Percentiles rank a stretch among this genome's conserved stretches.
These are phyloP conservation scores for Fusarium gaditjirri DNA, from an alignment of 2,329 filamentous ascomycete genomes.

Conservation along the genomic window DNA sequence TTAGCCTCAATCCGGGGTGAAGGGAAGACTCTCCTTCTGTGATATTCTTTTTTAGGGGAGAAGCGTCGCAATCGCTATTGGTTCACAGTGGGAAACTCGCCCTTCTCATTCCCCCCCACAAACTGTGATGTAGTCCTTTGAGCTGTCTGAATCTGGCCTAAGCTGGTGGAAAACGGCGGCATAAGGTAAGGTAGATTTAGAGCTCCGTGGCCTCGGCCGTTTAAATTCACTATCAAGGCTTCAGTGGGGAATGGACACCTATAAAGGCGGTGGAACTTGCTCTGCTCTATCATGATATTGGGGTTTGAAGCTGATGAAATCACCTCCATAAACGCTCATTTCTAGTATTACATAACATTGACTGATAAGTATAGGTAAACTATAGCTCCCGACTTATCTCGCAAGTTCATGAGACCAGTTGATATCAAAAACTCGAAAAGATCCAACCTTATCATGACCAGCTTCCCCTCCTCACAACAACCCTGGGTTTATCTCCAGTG, in stretches of 20 bases:
- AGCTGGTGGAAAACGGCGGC: constrained; percentile 30
- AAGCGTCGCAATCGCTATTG: constrained; percentile 9
- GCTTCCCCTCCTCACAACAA: constrained; percentile 17
- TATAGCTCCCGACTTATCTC: neutral
- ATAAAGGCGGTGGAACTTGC: constrained; percentile 9
- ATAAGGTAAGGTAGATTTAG: neutral
- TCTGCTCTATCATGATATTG: neutral
- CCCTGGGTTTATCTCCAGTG: constrained; percentile 12
- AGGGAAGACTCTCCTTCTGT: neutral
- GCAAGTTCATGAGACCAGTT: neutral
- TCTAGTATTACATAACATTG: neutral
- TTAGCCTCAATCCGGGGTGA: constrained; percentile 2
- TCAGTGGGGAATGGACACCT: constrained; percentile 13
- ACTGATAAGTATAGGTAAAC: neutral
- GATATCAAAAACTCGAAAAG: neutral
- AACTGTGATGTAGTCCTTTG: constrained; percentile 8
- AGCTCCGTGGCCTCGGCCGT: constrained; percentile 12
- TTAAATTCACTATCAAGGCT: constrained; percentile 21
- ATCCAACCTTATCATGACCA: constrained; percentile 5
- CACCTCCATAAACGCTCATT: neutral
- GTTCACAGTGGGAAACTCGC: neutral
- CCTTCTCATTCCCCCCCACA: neutral
- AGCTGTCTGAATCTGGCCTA: constrained; percentile 15
- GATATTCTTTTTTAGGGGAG: neutral
- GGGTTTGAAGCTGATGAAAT: neutral